phyloP scores from a whole-genome alignment of 2,329 filamentous ascomycete species.

The Coniochaeta sp. region DNA sequence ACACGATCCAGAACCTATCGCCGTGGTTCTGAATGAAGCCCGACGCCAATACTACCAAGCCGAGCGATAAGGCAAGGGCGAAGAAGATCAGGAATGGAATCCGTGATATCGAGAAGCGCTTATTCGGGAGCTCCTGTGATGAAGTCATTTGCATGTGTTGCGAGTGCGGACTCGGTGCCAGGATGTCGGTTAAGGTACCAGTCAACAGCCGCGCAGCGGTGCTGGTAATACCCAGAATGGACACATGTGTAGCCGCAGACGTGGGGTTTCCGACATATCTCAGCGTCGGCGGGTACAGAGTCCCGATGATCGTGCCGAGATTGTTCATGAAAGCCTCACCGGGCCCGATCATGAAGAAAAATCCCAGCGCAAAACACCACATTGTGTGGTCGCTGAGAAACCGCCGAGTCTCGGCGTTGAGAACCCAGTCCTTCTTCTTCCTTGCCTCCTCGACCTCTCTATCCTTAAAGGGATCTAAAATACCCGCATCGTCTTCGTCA shows the following conservation, averaged over 20 bases:
- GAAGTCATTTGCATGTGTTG: slow-evolving; percentile 43
- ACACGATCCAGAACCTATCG: slow-evolving; percentile 79
- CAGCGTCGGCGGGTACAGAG: slow-evolving; percentile 57
- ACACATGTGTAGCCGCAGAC: slow-evolving; percentile 80
- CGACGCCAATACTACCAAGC: slow-evolving; percentile 70
- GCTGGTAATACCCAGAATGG: slow-evolving; percentile 82
- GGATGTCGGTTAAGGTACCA: slow-evolving; percentile 78
- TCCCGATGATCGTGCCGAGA: slow-evolving; percentile 85
- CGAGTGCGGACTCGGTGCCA: slow-evolving; percentile 62
- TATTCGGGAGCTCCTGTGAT: slow-evolving; percentile 11
- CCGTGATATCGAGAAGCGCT: slow-evolving; percentile 60
- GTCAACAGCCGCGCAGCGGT: slow-evolving; percentile 87
- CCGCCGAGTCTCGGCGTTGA: slow-evolving; percentile 81
- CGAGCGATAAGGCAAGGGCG: slow-evolving; percentile 64
- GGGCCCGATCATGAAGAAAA: slow-evolving; percentile 87
- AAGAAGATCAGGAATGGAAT: slow-evolving; percentile 73
- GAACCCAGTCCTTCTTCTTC: slow-evolving; percentile 78
- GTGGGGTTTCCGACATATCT: slow-evolving; percentile 36
- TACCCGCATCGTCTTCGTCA: slow-evolving; percentile 36
- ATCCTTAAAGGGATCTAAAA: slow-evolving; percentile 28
- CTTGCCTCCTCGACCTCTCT: slow-evolving; percentile 37
- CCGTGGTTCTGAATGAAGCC: slow-evolving; percentile 67
- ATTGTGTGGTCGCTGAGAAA: slow-evolving; percentile 88
- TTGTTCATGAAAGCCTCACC: slow-evolving; percentile 99
- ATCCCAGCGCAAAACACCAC: slow-evolving; percentile 89